Evolutionary conservation across 1,284 basidiomycete genomes (phyloP), one percentile per base, ranked within the genome.

Genomic region (Cryptococcus maquisensis): DNA sequence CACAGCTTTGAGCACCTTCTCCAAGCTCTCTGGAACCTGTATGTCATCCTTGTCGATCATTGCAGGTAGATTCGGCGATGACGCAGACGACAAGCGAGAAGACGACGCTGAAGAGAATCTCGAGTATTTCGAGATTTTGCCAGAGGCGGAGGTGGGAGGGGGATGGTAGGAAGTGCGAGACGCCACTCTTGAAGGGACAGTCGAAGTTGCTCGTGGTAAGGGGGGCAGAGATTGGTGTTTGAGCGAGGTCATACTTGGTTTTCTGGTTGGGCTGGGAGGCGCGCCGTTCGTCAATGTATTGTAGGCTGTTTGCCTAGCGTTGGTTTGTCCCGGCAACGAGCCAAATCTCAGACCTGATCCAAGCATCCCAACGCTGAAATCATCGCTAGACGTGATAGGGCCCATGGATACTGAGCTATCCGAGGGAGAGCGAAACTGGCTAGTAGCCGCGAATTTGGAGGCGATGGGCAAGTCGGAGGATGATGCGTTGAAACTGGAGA

Each of bases 391-490:
- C 24, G 52, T 59, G 28, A 55, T 42, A 3, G 55, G 61, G 6
- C 51, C 47, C 7, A 54, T 54, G 1, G 59, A 51, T 5, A 51
- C 40, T 8, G 55, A 54, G 12, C 51, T 55, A 40, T 59, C 54
- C 1, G 57, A 53, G 10, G 59, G 57, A n/a, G 54, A 49, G 15
- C 51, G 26, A 23, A 49, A 20, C 13, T 59, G 52, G 13, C 38
- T 44, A 6, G 45, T 51, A 7, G 87, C 86, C 77, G 91, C 87
- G 79, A 93, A 97, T 51, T 88, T 86, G 23, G 92, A 85, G 37
- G 93, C 93, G 61, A 97, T 97, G 42, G 93, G 91, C 7, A 97
- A 81, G 54, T 86, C 80, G 15, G 91, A 88, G 38, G 81, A 74
- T 0, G 88, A 88, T 59, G 79, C 77, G 7, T 86, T 83, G 15